Base-by-base conservation (phyloP, 768 basidiomycete genomes). In the Pluteus cervinus region DNA sequence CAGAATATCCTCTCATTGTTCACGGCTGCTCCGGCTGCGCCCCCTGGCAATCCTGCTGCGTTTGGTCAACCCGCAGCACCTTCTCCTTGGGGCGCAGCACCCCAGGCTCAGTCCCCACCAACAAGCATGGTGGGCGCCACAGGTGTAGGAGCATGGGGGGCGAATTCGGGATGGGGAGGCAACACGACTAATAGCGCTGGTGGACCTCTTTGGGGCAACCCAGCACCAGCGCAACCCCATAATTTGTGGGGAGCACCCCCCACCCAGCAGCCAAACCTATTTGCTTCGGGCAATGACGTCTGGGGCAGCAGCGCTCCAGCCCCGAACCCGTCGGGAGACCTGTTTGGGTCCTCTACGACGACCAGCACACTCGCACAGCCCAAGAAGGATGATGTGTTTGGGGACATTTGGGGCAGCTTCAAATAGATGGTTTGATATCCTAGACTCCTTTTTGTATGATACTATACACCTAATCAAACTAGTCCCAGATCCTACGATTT, bases 1-100 rank as follows among this genome's bases (percentile, higher is more conserved):
- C 73, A 86, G 38, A 85, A 93, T 46, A 93, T 93, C 45, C 66
- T 93, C 12, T 86, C 86, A 0, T 70, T 93, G 28, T 91, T 87
- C 57, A 76, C 84, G 11, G 48, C 67, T 2, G 49, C 63, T 24
- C 51, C 63, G 22, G 46, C 61, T 36, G 36, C 58, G 30, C 41
- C 48, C 4, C 34, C 50, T 18, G 53, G 56, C 12, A 68, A 62
- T 44, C 67, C 61, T 2, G 63, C 69, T 33, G 67, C 66, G 42
- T 41, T 48, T 17, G 43, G 45, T 18, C 48, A 57, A 24, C 30
- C 52, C 7, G 38, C 56, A 21, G 38, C 47, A 7, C 40, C 52
- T 38, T 42, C 54, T 7, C 47, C 54, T 2, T 69, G 66, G 68
- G 58, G 50, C 18, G 47, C 39, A 22, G 40, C 31, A 20, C 28